Conservation (phyloP, 2,329 filamentous ascomycete genomes). For the Alternaria metachromatica region DNA sequence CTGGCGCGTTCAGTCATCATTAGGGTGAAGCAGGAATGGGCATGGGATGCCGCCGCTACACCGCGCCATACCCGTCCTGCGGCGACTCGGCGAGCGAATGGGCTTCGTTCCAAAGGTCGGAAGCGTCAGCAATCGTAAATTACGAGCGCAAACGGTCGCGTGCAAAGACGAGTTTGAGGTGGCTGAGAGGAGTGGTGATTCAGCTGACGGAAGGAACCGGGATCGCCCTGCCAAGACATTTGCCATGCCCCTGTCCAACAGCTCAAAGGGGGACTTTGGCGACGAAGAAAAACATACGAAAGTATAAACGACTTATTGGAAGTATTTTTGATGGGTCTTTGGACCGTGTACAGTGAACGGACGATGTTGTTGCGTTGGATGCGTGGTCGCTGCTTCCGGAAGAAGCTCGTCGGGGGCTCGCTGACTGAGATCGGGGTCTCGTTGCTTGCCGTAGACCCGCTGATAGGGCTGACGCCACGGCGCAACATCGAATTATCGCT, state of each 20-base stretch:
- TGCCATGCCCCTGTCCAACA: background rate
- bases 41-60: conserved; percentile 13
- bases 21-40: conserved; percentile 27
- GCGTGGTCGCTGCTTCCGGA: conserved; percentile 10
- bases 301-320: background rate
- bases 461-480: conserved; percentile 2
- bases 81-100: conserved; percentile 12
- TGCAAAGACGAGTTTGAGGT: conserved; percentile 24
- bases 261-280: background rate
- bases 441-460: conserved; percentile 14
- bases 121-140: conserved; percentile 3
- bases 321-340: accelerated
- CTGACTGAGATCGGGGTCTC: conserved; percentile 15
- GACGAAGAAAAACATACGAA: background rate
- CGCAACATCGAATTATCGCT: background rate
- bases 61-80: conserved; percentile 10
- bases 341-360: background rate
- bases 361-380: background rate
- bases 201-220: conserved; percentile 22
- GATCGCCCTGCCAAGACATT: background rate
- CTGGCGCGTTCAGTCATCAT: conserved; percentile 28
- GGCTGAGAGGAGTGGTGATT: conserved; percentile 18
- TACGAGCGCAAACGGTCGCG: conserved; percentile 18
- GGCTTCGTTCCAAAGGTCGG: conserved; percentile 5
- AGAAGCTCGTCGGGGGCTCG: conserved; percentile 23